These are phyloP conservation scores for Citropsis articulata DNA, from an alignment of 345 rosid species.

Conservation along the genomic window DNA sequence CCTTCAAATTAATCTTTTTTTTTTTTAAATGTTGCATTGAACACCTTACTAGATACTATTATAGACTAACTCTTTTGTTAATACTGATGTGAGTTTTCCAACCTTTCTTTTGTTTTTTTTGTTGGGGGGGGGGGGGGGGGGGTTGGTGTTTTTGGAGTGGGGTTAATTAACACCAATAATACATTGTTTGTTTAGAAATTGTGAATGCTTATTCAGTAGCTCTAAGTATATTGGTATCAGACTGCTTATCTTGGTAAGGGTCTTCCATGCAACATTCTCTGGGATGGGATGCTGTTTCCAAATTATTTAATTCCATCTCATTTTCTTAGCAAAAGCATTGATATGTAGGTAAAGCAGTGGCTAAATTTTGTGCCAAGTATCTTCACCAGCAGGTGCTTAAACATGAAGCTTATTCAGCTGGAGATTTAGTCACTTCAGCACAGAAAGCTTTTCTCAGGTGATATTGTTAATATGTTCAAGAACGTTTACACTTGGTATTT, in stretches of 20 bases:
- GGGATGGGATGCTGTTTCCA: background rate
- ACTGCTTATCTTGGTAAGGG: background rate
- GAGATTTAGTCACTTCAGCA: constrained; percentile 67
- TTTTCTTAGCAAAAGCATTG: background rate
- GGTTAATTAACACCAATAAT: background rate
- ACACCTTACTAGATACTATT: background rate
- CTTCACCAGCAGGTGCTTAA: constrained; percentile 71
- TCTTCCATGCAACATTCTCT: background rate
- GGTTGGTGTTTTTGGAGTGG: too few species aligned
- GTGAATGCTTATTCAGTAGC: background rate
- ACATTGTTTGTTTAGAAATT: background rate
- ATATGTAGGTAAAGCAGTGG: constrained; percentile 70
- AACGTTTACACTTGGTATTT: background rate
- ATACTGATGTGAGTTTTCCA: background rate
- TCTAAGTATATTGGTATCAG: background rate
- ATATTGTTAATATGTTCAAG: background rate
- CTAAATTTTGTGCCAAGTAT: constrained; percentile 85
- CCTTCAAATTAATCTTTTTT: background rate
- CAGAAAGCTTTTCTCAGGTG: constrained; percentile 76
- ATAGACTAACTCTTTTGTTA: background rate
- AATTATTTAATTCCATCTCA: background rate
- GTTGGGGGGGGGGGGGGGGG: too few species aligned
- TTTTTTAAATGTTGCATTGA: background rate
- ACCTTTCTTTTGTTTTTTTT: background rate
- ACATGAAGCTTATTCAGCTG: constrained; percentile 60